Conservation (phyloP, 257 asterid species). For the Agastache rugosa region DNA sequence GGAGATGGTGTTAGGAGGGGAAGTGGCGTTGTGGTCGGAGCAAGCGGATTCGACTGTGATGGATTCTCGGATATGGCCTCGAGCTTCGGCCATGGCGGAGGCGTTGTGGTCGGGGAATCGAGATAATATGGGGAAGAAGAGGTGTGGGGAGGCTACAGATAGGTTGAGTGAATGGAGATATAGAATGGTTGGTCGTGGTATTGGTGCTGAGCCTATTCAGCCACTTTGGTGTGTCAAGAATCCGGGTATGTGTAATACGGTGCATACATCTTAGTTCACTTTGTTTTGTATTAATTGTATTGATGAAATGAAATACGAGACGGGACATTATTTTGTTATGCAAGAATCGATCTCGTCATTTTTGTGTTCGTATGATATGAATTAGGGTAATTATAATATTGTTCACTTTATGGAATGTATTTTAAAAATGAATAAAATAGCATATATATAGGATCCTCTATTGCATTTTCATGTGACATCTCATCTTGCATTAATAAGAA, state of each 20-base stretch:
- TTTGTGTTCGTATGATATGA: no score
- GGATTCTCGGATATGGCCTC: slow-evolving; percentile 87
- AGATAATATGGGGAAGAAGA: slow-evolving; percentile 70
- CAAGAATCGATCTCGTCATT: no score
- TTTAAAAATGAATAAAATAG: no score
- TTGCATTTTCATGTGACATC: no score
- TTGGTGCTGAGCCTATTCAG: slow-evolving; percentile 90
- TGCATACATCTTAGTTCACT: slow-evolving; percentile 21
- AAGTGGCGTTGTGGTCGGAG: slow-evolving; percentile 92
- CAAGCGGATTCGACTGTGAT: slow-evolving; percentile 83
- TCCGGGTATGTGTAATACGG: slow-evolving; percentile 86
- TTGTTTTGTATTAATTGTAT: no score
- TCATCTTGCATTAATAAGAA: no score
- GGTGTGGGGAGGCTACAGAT: slow-evolving; percentile 79
- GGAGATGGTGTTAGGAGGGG: slow-evolving; percentile 80
- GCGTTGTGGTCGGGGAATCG: slow-evolving; percentile 86
- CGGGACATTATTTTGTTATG: no score
- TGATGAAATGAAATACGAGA: no score
- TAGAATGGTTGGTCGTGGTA: slow-evolving; percentile 79
- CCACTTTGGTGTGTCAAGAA: slow-evolving; percentile 91
- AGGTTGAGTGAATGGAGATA: slow-evolving; percentile 89
- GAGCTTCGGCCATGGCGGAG: slow-evolving; percentile 84
- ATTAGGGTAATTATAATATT: no score
- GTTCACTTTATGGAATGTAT: no score
- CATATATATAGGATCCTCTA: no score